Evolutionary conservation across 2,329 filamentous ascomycete species (phyloP).

Genomic region (Aspergillus sp.): DNA sequence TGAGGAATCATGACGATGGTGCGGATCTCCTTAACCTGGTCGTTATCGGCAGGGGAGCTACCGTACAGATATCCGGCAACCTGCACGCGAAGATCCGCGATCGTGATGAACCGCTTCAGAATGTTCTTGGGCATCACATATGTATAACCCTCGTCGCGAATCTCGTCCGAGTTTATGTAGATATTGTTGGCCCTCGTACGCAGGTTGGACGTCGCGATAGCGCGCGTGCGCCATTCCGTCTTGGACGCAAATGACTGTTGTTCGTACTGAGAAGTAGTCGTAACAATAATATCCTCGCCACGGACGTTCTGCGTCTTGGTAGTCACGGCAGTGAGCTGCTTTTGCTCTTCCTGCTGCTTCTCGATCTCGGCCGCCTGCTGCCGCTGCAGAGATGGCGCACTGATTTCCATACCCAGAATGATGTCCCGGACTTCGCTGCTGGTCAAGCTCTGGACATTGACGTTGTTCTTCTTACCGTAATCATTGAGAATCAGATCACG

Average conservation of each 20-base stretch:
- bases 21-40: constrained; percentile 93
- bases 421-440: constrained; percentile 97
- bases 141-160: constrained; percentile 84
- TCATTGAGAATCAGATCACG: constrained; percentile 96
- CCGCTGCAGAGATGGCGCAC: constrained; percentile 93
- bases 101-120: constrained; percentile 95
- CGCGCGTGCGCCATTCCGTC: constrained; percentile 96
- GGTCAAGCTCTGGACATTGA: constrained; percentile 95
- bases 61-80: constrained; percentile 96
- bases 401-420: constrained; percentile 99
- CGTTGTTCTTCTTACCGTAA: constrained; percentile 99
- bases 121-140: constrained; percentile 99
- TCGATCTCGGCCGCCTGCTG: constrained; percentile 98
- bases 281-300: constrained; percentile 96
- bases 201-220: constrained; percentile 93
- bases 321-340: constrained; percentile 93
- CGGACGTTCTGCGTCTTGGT: constrained; percentile 98
- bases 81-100: constrained; percentile 93
- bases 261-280: constrained; percentile 96
- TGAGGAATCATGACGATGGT: constrained; percentile 98
- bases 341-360: constrained; percentile 96
- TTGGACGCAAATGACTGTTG: constrained; percentile 97
- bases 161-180: constrained; percentile 95
- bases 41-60: constrained; percentile 86
- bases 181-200: constrained; percentile 96